Evolutionary conservation across 495 filamentous ascomycete genomes (phyloP), one percentile per base, ranked within the genome.

Genomic region (Glarea lozoyensis): DNA sequence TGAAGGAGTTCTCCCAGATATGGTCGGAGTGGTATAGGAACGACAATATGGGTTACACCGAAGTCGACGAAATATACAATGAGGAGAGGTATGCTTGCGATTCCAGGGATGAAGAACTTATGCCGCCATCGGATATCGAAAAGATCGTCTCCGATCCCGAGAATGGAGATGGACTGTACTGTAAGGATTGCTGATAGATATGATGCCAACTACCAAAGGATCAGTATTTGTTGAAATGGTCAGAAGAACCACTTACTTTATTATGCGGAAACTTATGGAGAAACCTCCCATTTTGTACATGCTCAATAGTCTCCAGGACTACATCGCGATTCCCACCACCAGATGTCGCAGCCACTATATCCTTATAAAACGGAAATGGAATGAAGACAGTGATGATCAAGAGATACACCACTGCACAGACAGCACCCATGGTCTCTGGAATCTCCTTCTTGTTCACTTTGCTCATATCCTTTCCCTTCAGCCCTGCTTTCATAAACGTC

Each of bases 91-190:
- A 97, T 88, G 20, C 88, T 77, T 25, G 88, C 88, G 55, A 99
- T 86, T 12, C 86, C 93, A 3, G 92, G 92, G 48, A 99, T 95
- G 63, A 97, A 79, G 56, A 97, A 79, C 64, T 99, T 99, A 69
- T 99, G 93, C 38, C 92, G 81, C 92, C 92, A 99, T 54, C 93
- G 80, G 53, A 99, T 93, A 61, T 99, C 92, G 64, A 99, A 94
- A 11, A 96, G 75, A 61, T 99, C 92, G 61, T 99, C 92, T 17
- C 85, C 86, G 43, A 97, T 82, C 24, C 92, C 92, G 30, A 99
- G 84, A 30, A 96, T 80, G 21, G 86, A 79, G 42, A 94, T 82
- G 19, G 76, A 82, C 64, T 95, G 87, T 21, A 99, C 74, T 4
- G 88, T 93, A 43, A 96, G 77, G 44, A 96, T 78, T 27, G 88